Base-by-base conservation (phyloP, 306 rosid species). In the Bauhinia variegata region DNA sequence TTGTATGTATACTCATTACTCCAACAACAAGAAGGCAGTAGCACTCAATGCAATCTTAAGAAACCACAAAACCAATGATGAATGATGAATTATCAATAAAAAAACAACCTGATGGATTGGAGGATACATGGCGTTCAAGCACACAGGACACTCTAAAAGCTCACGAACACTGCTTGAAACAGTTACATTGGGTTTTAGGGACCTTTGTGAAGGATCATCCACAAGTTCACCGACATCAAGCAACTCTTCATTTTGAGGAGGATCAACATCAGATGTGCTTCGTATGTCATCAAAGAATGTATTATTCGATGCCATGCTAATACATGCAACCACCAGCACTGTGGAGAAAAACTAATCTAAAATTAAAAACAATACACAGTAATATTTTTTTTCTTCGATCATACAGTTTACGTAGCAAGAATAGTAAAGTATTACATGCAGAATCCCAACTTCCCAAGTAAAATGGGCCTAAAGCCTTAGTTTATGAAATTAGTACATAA, bases 51-150 rank as follows among this genome's bases (percentile, higher is more conserved):
- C 28, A 43, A 17, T 67, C 68, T 43, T 34, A 42, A 52, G 48
- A 76, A 72, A 49, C 39, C 17, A 57, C 37, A 23, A 55, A 56
- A 51, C 18, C 44, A 69, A 54, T 11, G 48, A 73, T 15, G n/a
- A n/a, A n/a, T n/a, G n/a, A n/a, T n/a, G n/a, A n/a, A n/a, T n/a
- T n/a, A 43, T 54, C 34, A 53, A 16, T 54, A 47, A 12, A 77
- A 46, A 36, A 54, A 70, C 61, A 56, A 91, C 97, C 95, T 91
- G 97, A 77, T 89, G 97, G 65, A 91, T 91, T 23, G 96, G 97
- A 66, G 97, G 97, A 80, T 91, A 91, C 96, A 91, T 91, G 11
- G 96, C 95, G 78, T 77, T 91, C 76, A 89, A 77, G 84, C 96
- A 91, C 39, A 91, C 97, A 44, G 97, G 97, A 63, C 97, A 91